Evolutionary conservation across 768 basidiomycete genomes (phyloP), one percentile per base, ranked within the genome.

Genomic region (Lentinus tigrinus): DNA sequence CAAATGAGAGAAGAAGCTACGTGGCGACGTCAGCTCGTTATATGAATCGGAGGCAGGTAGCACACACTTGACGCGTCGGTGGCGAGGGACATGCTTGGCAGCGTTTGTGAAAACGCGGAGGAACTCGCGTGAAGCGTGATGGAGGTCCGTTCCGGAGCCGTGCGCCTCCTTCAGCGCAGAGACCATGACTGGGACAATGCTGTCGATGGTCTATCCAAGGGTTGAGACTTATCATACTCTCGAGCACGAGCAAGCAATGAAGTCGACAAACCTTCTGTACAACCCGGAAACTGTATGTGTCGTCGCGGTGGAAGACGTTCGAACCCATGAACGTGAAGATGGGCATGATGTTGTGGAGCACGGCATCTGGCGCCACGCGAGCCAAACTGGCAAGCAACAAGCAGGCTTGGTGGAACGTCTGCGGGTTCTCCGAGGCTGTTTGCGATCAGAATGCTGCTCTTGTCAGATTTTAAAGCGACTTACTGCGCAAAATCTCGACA

Each of bases 261-360:
- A 21, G 13, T 4, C 21, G 2, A 48, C 75, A 43, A 53, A 93
- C 94, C 80, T 90, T 91, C 70, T 98, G 95, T 2, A 98, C 92
- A 9, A 98, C 95, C 37, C 86, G 85, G 78, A 97, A 96, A 68
- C 91, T 95, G 73, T 96, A 95, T 0, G 89, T 84, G 69, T 99
- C 97, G 63, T 99, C 97, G 47, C 95, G 83, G 68, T 97, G 96
- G 77, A 98, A 92, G 17, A 98, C 88, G 61, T 93, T 95, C n/a
- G 95, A 93, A 19, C 97, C 96, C 93, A 98, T 98, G 75, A 98
- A 98, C 0, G 95, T 98, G 77, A 99, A 98, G 44, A 99, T 87
- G 3, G 97, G 96, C 93, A 99, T 97, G 50, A 98, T 82, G 64
- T 96, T 94, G 67, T 91, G 93, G 13, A 98, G 78, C 28, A 96